Evolutionary conservation across 2,329 filamentous ascomycete species (phyloP).

Genomic region (Fusarium chaquense): DNA sequence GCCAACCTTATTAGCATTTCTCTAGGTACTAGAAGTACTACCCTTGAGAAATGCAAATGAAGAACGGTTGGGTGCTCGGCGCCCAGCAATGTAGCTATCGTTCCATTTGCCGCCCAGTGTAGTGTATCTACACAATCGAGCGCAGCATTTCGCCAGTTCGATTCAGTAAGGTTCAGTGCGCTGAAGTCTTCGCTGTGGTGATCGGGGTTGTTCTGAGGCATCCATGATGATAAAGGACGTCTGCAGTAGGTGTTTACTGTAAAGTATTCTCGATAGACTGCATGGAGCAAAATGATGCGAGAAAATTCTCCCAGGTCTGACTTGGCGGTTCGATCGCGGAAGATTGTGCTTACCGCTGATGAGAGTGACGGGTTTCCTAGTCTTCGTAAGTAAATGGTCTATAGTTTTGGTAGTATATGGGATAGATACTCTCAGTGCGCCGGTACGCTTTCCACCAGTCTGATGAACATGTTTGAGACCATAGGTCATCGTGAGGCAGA

Average conservation of each 20-base stretch:
- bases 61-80: conserved; percentile 67
- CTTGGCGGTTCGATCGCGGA: conserved; percentile 32
- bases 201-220: conserved; percentile 28
- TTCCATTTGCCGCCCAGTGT: conserved; percentile 68
- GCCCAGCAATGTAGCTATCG: conserved; percentile 61
- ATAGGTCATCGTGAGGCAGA: conserved; percentile 27
- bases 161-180: not conserved
- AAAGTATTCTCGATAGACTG: conserved; percentile 38
- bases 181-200: not conserved
- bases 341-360: conserved; percentile 19
- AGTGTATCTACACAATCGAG: conserved; percentile 66
- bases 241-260: conserved; percentile 34
- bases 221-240: conserved; percentile 36
- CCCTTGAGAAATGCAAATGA: conserved; percentile 66
- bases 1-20: conserved; percentile 59
- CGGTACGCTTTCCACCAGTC: conserved; percentile 11
- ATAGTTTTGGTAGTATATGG: no score
- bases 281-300: conserved; percentile 40
- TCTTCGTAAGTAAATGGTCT: conserved; percentile 6
- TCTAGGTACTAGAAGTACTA: conserved; percentile 64
- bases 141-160: conserved; percentile 57
- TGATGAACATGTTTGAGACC: conserved; percentile 1
- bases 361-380: conserved; percentile 33
- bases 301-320: conserved; percentile 38
- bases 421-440: not conserved